phyloP scores from a whole-genome alignment of 73 alveolate genomes.

The Tetrahymena elliotti region DNA sequence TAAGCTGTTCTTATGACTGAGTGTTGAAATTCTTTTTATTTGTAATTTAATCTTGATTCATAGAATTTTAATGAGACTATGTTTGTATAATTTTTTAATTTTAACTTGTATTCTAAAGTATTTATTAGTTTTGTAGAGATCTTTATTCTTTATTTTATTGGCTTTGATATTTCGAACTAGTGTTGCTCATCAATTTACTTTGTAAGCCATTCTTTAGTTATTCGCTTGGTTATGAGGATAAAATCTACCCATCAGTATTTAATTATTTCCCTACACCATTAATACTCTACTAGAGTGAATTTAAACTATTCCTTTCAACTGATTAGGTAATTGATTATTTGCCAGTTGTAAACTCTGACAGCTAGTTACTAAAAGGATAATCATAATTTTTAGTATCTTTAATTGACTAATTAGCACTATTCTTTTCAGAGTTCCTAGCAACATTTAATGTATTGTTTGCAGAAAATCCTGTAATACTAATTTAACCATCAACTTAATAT shows the following conservation, averaged over 20 bases:
- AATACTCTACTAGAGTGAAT: not conserved
- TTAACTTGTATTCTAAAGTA: not conserved
- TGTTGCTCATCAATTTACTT: not conserved
- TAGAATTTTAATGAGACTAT: not conserved
- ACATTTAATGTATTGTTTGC: not conserved
- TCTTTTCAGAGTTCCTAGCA: not conserved
- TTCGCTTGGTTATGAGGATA: not conserved
- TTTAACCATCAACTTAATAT: not conserved
- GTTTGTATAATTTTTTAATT: no score
- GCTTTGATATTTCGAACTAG: not conserved
- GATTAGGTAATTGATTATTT: not conserved
- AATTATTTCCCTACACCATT: not conserved
- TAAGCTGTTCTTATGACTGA: not conserved
- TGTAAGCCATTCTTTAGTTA: not conserved
- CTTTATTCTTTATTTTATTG: not conserved
- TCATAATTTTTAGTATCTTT: not conserved
- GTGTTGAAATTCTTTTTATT: not conserved
- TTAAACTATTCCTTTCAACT: not conserved
- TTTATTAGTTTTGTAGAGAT: not conserved
- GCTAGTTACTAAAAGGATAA: not conserved
- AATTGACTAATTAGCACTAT: not conserved
- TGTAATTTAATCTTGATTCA: not conserved
- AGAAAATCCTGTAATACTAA: not conserved
- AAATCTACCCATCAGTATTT: not conserved
- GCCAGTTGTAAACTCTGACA: not conserved